phyloP scores from a whole-genome alignment of 1,284 basidiomycete genomes.

The Boletus semigastroideus region DNA sequence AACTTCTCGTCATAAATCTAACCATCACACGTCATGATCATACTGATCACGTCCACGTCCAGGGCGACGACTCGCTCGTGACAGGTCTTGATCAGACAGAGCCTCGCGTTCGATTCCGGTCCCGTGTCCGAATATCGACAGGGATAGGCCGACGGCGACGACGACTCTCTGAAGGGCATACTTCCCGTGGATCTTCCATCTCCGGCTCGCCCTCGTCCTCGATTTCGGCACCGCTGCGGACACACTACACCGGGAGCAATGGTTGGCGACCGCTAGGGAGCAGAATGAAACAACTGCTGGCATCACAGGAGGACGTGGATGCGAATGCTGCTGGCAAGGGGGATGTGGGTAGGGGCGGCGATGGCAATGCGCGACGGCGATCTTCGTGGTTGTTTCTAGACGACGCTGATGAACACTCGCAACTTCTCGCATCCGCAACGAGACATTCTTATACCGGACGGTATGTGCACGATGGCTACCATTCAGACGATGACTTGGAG shows the following conservation, averaged over 20 bases:
- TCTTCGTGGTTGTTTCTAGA: constrained; percentile 5
- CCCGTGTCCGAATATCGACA: constrained; percentile 55
- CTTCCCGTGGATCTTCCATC: constrained; percentile 43
- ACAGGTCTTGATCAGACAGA: constrained; percentile 18
- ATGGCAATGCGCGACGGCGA: neutral
- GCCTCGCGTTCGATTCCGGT: constrained; percentile 51
- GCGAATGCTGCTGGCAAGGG: neutral
- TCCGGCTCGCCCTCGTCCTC: constrained; percentile 69
- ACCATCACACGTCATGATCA: neutral
- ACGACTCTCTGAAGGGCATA: constrained; percentile 19
- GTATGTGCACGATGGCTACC: constrained; percentile 4
- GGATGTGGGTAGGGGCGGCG: neutral
- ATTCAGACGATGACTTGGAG: constrained; percentile 25
- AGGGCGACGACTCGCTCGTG: constrained; percentile 18
- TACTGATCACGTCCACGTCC: constrained; percentile 14
- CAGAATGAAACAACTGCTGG: constrained; percentile 45
- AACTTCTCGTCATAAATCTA: no score
- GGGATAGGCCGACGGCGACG: constrained; percentile 39
- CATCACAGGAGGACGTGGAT: constrained; percentile 3
- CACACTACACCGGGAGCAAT: constrained; percentile 48
- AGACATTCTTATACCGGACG: constrained; percentile 16
- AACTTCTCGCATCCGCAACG: constrained; percentile 22
- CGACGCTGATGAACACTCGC: constrained; percentile 34
- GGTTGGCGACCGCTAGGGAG: constrained; percentile 59
- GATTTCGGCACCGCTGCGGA: constrained; percentile 68